These are phyloP conservation scores for Pichia sp. DNA, from an alignment of 1,139 yeast species.

Conservation along the genomic window DNA sequence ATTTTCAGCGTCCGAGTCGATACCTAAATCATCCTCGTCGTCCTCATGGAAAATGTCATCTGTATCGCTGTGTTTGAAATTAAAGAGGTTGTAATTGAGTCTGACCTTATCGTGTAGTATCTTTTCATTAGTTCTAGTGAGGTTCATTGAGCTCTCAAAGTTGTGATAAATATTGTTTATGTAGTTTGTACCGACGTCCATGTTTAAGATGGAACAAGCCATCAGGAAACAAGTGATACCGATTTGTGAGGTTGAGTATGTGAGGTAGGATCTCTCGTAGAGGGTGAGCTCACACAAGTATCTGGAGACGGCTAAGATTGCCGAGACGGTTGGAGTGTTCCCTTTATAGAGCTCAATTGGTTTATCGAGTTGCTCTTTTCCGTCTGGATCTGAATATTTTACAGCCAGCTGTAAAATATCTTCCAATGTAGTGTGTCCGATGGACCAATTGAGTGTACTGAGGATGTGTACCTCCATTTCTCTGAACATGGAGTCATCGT, in stretches of 20 bases:
- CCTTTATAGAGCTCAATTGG: constrained; percentile 24
- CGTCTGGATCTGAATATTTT: constrained; percentile 29
- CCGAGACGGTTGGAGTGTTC: constrained; percentile 35
- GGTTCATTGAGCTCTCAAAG: constrained; percentile 10
- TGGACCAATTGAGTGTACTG: constrained; percentile 75
- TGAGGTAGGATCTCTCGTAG: constrained; percentile 62
- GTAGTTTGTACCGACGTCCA: constrained; percentile 29
- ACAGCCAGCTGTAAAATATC: constrained; percentile 54
- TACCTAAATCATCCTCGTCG: constrained; percentile 7
- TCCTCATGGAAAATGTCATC: constrained; percentile 13
- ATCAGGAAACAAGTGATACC: constrained; percentile 66
- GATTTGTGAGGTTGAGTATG: constrained; percentile 52
- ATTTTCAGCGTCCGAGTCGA: constrained; percentile 29
- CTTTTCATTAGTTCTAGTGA: not conserved
- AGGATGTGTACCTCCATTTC: constrained; percentile 95
- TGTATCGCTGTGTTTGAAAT: constrained; percentile 8
- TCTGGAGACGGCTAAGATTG: constrained; percentile 50
- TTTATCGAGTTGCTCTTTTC: constrained; percentile 23
- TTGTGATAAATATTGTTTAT: constrained; percentile 19
- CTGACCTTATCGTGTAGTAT: constrained; percentile 1
- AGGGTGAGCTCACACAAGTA: constrained; percentile 72
- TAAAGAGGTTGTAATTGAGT: not conserved
- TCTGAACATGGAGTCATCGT: constrained; percentile 82
- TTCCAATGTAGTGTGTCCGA: constrained; percentile 50
- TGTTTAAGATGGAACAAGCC: constrained; percentile 59